Base-by-base conservation (phyloP, 2,329 filamentous ascomycete species). In the Rutstroemia sp. region DNA sequence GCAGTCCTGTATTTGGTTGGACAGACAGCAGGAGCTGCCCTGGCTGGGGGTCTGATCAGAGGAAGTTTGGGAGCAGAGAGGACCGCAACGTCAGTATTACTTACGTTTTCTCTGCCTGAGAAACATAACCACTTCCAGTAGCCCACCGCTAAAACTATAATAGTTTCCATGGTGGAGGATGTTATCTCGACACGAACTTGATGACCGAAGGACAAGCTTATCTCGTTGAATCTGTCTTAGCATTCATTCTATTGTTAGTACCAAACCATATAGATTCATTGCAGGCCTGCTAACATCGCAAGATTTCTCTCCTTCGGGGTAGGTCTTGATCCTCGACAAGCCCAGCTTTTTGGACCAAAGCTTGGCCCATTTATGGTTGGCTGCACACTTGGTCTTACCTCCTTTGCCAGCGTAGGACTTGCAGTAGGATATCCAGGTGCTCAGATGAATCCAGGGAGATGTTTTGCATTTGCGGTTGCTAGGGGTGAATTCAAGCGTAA, bases 321-420 rank as follows among this genome's bases (percentile, higher is more conserved):
- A 2, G 79, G 76, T 8, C 63, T 82, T 4, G 78, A 81, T 64
- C 78, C 79, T 0, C 65, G 78, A 17, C 78, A 81, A 60, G 71
- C 68, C 0, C 68, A 73, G 30, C 70, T 76, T 1, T 76, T 79
- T 58, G 78, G 78, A 0, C 77, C 76, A 6, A 73, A 76, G 0
- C 63, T 79, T 3, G 73, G 73, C 0, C 77, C 79, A 0, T 74
- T 78, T 25, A 66, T 82, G 7, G 76, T 80, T 1, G 75, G 78
- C 0, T 59, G 75, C 3, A 66, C 68, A 1, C 61, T 74, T 4
- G 74, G 70, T 0, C 61, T 73, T 0, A 59, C 71, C 17, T 68
- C 67, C 0, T 74, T 75, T 57, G 65, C 71, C 0, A 73, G 72
- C 34, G 64, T 68, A 5, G 71, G 70, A 49, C 67, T 68, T 16